phyloP scores from a whole-genome alignment of 2,329 filamentous ascomycete species.

The Macrophomina phaseolina region DNA sequence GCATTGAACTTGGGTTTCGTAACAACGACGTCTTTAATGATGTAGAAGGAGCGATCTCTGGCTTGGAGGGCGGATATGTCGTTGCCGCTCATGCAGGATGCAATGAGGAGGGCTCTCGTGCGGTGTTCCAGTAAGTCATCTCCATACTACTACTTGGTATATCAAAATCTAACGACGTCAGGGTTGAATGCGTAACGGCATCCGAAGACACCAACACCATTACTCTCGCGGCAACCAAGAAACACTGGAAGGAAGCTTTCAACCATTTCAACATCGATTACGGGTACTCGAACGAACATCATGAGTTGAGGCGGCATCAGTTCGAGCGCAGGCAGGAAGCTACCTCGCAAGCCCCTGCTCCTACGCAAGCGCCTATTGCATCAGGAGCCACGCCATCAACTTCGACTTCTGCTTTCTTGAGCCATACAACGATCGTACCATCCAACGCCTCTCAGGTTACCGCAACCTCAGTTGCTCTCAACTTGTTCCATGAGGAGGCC shows the following conservation, averaged over 20 bases:
- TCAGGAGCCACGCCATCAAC: background rate
- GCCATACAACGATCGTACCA: conserved; percentile 33
- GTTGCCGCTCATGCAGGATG: conserved; percentile 46
- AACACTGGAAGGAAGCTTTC: conserved; percentile 40
- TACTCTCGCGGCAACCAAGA: conserved; percentile 35
- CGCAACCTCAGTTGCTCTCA: conserved; percentile 32
- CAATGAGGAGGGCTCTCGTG: conserved; percentile 44
- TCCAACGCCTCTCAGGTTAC: conserved; percentile 30
- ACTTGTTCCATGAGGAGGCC: conserved; percentile 34
- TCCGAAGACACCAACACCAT: conserved; percentile 36
- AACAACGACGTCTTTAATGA: conserved; percentile 36
- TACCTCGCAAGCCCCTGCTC: background rate
- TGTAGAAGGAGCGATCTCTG: conserved; percentile 36
- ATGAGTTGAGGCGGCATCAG: conserved; percentile 33
- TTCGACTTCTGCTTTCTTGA: conserved; percentile 24
- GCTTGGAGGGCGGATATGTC: conserved; percentile 37
- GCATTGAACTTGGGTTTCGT: conserved; percentile 40
- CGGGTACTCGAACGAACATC: conserved; percentile 39
- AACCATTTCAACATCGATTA: conserved; percentile 39
- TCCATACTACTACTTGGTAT: background rate
- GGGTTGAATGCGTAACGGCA: conserved; percentile 35
- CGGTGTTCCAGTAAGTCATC: conserved; percentile 40
- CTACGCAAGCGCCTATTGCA: conserved; percentile 1
- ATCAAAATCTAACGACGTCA: conserved; percentile 25
- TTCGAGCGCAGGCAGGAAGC: background rate